These are phyloP conservation scores for Ophiocytium majus DNA, from an alignment of 352 stramenopile genomes.

Conservation along the genomic window DNA sequence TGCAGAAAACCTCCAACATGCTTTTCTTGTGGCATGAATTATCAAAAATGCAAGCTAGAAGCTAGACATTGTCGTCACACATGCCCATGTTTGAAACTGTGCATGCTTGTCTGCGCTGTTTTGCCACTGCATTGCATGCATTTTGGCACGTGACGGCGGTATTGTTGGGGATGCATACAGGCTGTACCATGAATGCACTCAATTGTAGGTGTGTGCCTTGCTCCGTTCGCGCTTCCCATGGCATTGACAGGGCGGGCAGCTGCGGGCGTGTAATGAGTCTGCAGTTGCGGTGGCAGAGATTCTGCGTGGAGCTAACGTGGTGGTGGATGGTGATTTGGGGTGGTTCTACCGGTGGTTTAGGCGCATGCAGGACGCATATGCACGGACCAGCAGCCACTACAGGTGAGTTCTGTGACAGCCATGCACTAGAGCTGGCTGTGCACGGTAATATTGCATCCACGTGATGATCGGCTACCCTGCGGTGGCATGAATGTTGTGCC, in stretches of 20 bases:
- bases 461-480: no score
- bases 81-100: no score
- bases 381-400: slow-evolving; percentile 49
- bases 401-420: no score
- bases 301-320: slow-evolving; percentile 49
- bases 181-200: background rate
- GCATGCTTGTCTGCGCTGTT: no score
- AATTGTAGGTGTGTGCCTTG: background rate
- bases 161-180: no score
- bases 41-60: background rate
- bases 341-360: slow-evolving; percentile 46
- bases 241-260: background rate
- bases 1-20: background rate
- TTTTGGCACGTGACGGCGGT: no score
- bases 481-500: no score
- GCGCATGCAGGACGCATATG: slow-evolving; percentile 42
- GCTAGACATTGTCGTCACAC: background rate
- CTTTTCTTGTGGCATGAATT: background rate
- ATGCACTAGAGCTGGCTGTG: no score
- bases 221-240: background rate
- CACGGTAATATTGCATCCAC: no score
- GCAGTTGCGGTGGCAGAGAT: slow-evolving; percentile 40
- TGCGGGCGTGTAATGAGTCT: slow-evolving; percentile 12
- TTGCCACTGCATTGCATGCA: no score
- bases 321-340: slow-evolving; percentile 51